Percentiles rank a stretch among this genome's conserved stretches.
Conservation (phyloP, 306 rosid species). For the Citrullus mucosospermus region DNA sequence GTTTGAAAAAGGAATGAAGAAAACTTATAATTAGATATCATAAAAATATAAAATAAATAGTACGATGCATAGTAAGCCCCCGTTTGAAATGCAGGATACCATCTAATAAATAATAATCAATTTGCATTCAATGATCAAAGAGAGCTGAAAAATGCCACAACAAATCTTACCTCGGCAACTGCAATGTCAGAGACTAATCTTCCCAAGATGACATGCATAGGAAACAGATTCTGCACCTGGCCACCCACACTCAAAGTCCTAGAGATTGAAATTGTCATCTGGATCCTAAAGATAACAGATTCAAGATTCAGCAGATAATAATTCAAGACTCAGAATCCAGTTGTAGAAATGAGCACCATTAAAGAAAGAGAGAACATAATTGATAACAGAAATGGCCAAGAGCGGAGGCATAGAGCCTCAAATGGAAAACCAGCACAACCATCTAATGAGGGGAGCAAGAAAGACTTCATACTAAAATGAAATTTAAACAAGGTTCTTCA, state of each 20-base stretch:
- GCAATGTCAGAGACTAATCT: conserved; percentile 34
- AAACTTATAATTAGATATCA: conserved; percentile 4
- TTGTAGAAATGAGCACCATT: background rate
- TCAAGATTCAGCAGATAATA: conserved; percentile 3
- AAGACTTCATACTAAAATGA: background rate
- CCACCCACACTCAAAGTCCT: conserved; percentile 20
- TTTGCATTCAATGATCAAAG: background rate
- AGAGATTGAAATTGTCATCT: conserved; percentile 42
- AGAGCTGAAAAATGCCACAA: conserved; percentile 6
- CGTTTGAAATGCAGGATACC: background rate
- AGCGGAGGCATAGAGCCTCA: background rate
- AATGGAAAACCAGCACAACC: background rate
- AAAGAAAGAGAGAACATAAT: background rate
- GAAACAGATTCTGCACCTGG: conserved; percentile 34
- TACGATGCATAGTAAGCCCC: background rate
- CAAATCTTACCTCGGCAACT: conserved; percentile 40
- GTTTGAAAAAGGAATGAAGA: conserved; percentile 4
- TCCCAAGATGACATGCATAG: conserved; percentile 54
- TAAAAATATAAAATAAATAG: background rate
- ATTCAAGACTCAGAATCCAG: background rate
- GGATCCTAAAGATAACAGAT: conserved; percentile 35
- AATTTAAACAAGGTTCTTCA: background rate
- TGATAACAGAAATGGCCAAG: background rate
- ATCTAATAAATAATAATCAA: background rate
- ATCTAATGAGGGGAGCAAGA: background rate